These are phyloP conservation scores for Nicotiana sylvestris DNA, from an alignment of 257 asterid species.

Conservation along the genomic window DNA sequence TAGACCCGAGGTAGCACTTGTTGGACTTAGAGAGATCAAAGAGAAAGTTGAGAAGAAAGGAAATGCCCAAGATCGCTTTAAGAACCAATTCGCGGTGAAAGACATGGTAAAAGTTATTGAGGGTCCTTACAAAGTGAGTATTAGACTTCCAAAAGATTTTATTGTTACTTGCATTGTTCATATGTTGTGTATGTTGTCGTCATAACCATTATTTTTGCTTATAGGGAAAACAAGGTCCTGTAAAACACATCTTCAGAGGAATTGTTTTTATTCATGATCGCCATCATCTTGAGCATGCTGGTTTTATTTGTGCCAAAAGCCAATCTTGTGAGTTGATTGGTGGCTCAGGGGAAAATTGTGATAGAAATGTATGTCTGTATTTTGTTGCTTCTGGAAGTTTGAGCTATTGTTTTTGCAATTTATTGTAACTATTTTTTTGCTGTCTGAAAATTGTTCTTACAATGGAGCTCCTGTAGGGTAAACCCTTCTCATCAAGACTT, in stretches of 20 bases:
- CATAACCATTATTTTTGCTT: constrained; percentile 6
- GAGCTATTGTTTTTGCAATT: constrained; percentile 6
- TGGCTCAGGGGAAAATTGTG: constrained; percentile 79
- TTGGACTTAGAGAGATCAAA: constrained; percentile 83
- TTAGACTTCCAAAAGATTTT: not conserved
- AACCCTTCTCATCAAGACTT: constrained; percentile 51
- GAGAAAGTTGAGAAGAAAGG: constrained; percentile 70
- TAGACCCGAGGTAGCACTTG: constrained; percentile 87
- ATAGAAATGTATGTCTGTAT: constrained; percentile 56
- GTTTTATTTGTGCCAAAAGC: constrained; percentile 85
- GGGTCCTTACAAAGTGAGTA: constrained; percentile 81
- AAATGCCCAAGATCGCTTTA: constrained; percentile 62
- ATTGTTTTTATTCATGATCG: constrained; percentile 75
- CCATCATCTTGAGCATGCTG: constrained; percentile 97
- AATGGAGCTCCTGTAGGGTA: constrained; percentile 46
- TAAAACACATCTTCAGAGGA: constrained; percentile 78
- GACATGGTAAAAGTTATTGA: constrained; percentile 83
- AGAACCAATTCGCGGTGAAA: constrained; percentile 71
- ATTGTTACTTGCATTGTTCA: not conserved
- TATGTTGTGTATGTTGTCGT: constrained; percentile 12
- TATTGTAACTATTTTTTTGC: constrained; percentile 5
- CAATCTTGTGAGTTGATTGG: constrained; percentile 85
- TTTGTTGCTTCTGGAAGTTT: constrained; percentile 9
- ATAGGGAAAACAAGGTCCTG: constrained; percentile 92
- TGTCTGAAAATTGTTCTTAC: constrained; percentile 5